These are phyloP conservation scores for Candida sp. DNA, from an alignment of 1,139 yeast species.

Conservation along the genomic window DNA sequence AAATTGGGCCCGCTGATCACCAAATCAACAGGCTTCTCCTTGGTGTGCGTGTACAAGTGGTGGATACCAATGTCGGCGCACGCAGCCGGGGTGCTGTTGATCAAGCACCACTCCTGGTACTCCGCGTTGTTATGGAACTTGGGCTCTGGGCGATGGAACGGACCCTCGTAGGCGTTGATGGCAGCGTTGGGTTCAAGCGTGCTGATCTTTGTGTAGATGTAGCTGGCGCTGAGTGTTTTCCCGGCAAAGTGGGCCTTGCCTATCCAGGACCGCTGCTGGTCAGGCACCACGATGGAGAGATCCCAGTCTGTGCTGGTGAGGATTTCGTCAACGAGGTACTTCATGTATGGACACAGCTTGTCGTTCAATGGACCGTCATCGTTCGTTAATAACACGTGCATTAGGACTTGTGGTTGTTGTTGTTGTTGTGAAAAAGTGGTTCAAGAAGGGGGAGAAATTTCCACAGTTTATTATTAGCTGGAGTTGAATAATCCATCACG, in stretches of 20 bases:
- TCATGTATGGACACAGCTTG: slow-evolving; percentile 83
- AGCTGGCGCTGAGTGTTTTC: slow-evolving; percentile 67
- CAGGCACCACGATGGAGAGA: slow-evolving; percentile 82
- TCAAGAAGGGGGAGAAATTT: neutral
- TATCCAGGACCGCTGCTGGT: slow-evolving; percentile 88
- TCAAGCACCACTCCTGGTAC: slow-evolving; percentile 79
- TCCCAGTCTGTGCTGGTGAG: slow-evolving; percentile 76
- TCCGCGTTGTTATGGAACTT: slow-evolving; percentile 27
- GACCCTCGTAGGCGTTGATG: slow-evolving; percentile 67
- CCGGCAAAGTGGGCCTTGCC: slow-evolving; percentile 98
- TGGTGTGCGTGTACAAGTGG: slow-evolving; percentile 57
- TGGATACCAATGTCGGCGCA: slow-evolving; percentile 92
- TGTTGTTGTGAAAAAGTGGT: neutral
- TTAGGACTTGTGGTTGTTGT: slow-evolving; percentile 12
- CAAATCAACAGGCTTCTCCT: slow-evolving; percentile 68
- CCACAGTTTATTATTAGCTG: neutral
- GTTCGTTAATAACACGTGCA: slow-evolving; percentile 69
- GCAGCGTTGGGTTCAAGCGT: slow-evolving; percentile 27
- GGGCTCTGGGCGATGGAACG: slow-evolving; percentile 55
- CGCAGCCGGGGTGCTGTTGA: slow-evolving; percentile 96
- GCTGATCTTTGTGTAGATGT: slow-evolving; percentile 56
- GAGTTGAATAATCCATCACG: no score
- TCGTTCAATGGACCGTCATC: slow-evolving; percentile 96
- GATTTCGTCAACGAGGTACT: slow-evolving; percentile 78
- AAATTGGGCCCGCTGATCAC: slow-evolving; percentile 96